A percentile compares a stretch with the other conserved stretches of the same genome.
These are phyloP conservation scores for Boletus rubropictus DNA, from an alignment of 768 basidiomycete species.

Conservation along the genomic window DNA sequence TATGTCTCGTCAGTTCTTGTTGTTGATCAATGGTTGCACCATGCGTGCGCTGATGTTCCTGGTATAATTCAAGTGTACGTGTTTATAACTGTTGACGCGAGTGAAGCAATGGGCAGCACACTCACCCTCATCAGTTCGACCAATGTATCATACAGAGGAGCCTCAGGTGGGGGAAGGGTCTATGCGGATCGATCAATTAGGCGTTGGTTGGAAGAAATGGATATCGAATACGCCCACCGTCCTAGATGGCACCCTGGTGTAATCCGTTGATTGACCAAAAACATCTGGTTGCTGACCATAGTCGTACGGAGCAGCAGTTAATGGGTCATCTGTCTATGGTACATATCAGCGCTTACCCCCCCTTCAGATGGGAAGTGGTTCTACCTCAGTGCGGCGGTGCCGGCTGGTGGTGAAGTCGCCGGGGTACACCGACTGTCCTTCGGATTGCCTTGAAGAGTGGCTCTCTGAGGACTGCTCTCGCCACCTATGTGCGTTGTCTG, in stretches of 20 bases:
- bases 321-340: neutral
- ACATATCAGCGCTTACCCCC: neutral
- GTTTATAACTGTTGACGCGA: neutral
- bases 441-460: neutral
- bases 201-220: no score
- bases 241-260: neutral
- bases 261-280: neutral
- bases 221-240: neutral
- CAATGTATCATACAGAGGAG: neutral
- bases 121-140: constrained; percentile 8
- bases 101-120: neutral
- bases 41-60: constrained; percentile 7
- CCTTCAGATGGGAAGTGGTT: neutral
- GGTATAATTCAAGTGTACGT: neutral
- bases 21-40: constrained; percentile 3
- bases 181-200: neutral
- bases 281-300: neutral
- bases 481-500: no score
- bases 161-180: neutral
- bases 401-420: no score
- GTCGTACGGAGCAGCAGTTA: neutral
- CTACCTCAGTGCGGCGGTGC: neutral
- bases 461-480: neutral
- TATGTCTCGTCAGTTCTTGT: constrained; percentile 1
- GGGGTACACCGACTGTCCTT: neutral